Conservation (phyloP, 139 green algal species). For the Deuterostichococcus epilithicus region DNA sequence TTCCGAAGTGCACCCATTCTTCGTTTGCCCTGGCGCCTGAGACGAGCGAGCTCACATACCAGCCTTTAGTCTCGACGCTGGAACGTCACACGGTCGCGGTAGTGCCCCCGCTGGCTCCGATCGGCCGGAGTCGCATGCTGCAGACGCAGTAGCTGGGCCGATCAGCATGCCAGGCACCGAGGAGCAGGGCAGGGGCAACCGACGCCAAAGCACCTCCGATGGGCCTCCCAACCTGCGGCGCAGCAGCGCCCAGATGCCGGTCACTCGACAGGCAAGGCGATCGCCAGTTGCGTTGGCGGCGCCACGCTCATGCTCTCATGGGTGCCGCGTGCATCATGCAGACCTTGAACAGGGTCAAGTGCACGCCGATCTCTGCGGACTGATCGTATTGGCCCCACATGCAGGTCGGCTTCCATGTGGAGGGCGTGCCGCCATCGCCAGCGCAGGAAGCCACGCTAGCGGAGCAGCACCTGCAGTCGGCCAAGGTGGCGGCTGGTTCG, state of each 20-base stretch:
- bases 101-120: too few relatives aligned
- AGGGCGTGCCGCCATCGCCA: slow-evolving; percentile 61
- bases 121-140: too few relatives aligned
- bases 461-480: slow-evolving; percentile 10
- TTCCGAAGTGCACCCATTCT: too few relatives aligned
- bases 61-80: too few relatives aligned
- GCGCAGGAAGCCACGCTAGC: slow-evolving; percentile 31
- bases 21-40: too few relatives aligned
- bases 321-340: too few relatives aligned
- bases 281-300: too few relatives aligned
- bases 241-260: not conserved
- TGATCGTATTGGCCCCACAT: slow-evolving; percentile 26
- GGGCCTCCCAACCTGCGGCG: not conserved
- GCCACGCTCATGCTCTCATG: too few relatives aligned
- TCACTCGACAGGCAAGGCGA: not conserved
- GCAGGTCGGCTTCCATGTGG: slow-evolving; percentile 78
- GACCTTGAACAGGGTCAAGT: slow-evolving; percentile 2
- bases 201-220: not conserved
- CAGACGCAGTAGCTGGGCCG: not conserved
- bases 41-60: too few relatives aligned
- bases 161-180: not conserved
- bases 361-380: too few relatives aligned
- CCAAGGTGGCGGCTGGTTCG: slow-evolving; percentile 29
- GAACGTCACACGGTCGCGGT: too few relatives aligned
- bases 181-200: not conserved